Base-by-base conservation (phyloP, 768 basidiomycete genomes). In the Chalciporus pseudorubinellus region DNA sequence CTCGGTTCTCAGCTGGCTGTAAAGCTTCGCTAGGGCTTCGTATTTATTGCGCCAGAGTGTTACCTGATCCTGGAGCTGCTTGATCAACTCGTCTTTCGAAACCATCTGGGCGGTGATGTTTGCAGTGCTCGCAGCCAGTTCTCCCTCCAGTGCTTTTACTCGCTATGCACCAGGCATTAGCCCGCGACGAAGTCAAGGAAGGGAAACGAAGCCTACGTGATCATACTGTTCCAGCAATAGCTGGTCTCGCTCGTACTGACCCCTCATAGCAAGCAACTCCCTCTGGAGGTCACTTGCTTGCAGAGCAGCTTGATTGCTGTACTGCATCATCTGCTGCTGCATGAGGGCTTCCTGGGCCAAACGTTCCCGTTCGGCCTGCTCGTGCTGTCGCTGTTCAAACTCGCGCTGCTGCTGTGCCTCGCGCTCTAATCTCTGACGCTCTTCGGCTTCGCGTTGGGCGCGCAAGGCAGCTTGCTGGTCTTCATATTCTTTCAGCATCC, bases 141-240 rank as follows among this genome's bases (percentile, higher is more conserved):
- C 95, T 46, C 87, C 84, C 67, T 98, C 95, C 44, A 98, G 78
- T 3, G 91, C 90, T 79, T 98, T 97, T 50, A 98, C 97, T 50
- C 97, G 84, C 92, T 95, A 62, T 9, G 38, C 29, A 50, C 42
- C 44, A 45, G 21, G 14, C 7, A 56, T 62, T 21, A 64, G 53
- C 40, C 33, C 1, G 50, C 38, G 7, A 5, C 19, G 19, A 43
- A 51, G 24, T 5, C 12, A 55, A 19, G 45, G 36, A n/a, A 50
- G 34, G 42, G 19, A 40, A 34, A 52, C n/a, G 24, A 38, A 18
- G 39, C 58, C 3, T 70, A 95, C 94, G 38, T 88, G 81, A 66
- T 99, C 97, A 63, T 99, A 99, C 62, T 98, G 94, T 69, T 98
- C 95, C 48, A 99, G 76, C 70, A 99, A 83, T 59, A 99, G 87